phyloP scores from a whole-genome alignment of 2,329 filamentous ascomycete species.

The Aspergillus sp. region DNA sequence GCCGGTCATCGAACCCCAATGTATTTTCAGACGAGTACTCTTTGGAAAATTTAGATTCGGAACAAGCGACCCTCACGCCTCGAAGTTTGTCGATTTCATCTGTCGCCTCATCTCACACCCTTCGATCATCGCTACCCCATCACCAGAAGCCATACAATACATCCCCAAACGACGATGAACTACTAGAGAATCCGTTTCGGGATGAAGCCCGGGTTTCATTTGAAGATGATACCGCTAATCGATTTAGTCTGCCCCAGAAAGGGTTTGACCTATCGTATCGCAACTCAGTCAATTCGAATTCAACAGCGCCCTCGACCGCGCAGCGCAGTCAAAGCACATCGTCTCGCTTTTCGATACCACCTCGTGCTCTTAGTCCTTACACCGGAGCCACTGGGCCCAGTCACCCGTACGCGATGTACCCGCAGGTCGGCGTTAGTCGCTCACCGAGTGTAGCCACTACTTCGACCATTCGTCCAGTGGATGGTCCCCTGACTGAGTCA shows the following conservation, averaged over 20 bases:
- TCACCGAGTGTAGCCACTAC: constrained; percentile 69
- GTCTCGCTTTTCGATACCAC: constrained; percentile 46
- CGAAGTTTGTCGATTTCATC: constrained; percentile 32
- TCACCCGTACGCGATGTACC: constrained; percentile 82
- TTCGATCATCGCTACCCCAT: constrained; percentile 27
- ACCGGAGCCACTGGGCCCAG: constrained; percentile 71
- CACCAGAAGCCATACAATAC: constrained; percentile 25
- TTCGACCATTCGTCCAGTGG: constrained; percentile 62
- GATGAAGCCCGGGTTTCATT: constrained; percentile 36
- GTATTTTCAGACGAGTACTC: constrained; percentile 52
- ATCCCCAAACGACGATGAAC: constrained; percentile 24
- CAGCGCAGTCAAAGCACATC: constrained; percentile 46
- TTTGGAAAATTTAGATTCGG: constrained; percentile 41
- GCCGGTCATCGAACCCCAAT: constrained; percentile 41
- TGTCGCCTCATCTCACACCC: constrained; percentile 33
- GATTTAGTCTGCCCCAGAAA: constrained; percentile 39
- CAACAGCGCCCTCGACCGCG: constrained; percentile 32
- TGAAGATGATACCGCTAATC: constrained; percentile 27
- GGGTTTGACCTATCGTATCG: constrained; percentile 29
- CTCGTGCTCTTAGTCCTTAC: constrained; percentile 62
- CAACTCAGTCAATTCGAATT: constrained; percentile 32
- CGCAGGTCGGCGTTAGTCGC: constrained; percentile 62
- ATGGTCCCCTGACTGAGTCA: constrained; percentile 59
- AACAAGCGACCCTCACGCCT: constrained; percentile 31
- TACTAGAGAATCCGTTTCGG: constrained; percentile 34